Evolutionary conservation across 805 yeast genomes (phyloP).

Genomic region (Starmerella sirachaensis): DNA sequence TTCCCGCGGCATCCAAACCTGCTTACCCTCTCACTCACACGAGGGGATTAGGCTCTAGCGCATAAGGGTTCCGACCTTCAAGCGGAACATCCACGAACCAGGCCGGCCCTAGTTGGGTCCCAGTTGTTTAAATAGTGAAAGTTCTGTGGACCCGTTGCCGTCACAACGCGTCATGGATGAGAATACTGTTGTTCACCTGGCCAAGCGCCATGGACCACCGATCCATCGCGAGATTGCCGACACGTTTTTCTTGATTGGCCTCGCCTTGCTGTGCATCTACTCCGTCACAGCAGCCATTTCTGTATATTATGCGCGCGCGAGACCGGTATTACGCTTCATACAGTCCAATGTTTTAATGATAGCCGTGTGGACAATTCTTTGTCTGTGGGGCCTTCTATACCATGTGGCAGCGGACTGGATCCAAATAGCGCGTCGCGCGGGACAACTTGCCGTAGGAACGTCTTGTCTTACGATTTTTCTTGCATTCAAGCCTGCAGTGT

Average conservation of each 20-base stretch:
- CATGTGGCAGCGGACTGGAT: constrained; percentile 11
- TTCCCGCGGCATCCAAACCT: too few relatives aligned
- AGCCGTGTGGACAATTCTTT: constrained; percentile 8
- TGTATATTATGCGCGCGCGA: constrained; percentile 1
- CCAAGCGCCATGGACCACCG: constrained; percentile 18
- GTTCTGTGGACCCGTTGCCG: too few relatives aligned
- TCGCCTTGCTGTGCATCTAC: constrained; percentile 13
- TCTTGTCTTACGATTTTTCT: constrained; percentile 65
- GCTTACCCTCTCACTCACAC: too few relatives aligned
- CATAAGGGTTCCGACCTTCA: too few relatives aligned
- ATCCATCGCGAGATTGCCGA: constrained; percentile 19
- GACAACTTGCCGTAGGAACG: constrained; percentile 63
- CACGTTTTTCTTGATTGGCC: constrained; percentile 10
- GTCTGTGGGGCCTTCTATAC: constrained; percentile 11
- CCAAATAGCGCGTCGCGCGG: constrained; percentile 60
- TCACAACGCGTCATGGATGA: constrained; percentile 7
- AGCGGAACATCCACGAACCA: too few relatives aligned
- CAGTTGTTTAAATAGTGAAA: too few relatives aligned
- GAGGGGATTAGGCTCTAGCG: too few relatives aligned
- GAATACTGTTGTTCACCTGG: constrained; percentile 7
- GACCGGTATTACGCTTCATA: constrained; percentile 5
- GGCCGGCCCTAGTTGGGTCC: too few relatives aligned
- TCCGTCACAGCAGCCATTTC: constrained; percentile 7
- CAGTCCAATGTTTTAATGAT: constrained; percentile 9
- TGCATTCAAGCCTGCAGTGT: constrained; percentile 70